phyloP scores from a whole-genome alignment of 306 rosid species.

The Canavalia gladiata region DNA sequence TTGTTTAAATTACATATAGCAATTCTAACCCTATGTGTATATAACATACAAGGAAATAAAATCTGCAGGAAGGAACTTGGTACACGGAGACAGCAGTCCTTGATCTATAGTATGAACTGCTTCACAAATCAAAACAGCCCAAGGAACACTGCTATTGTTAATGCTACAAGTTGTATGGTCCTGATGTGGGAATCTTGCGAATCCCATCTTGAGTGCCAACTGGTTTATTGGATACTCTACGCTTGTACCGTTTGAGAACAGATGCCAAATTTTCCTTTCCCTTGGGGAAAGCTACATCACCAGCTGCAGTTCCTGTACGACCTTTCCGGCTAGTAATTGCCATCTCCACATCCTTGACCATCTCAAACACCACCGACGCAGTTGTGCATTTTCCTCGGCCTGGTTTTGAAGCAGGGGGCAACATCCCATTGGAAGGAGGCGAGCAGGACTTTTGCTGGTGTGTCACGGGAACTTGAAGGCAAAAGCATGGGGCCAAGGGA shows the following conservation, averaged over 20 bases:
- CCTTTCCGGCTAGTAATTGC: slow-evolving; percentile 87
- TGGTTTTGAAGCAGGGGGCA: slow-evolving; percentile 85
- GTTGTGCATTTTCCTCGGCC: slow-evolving; percentile 88
- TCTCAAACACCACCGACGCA: slow-evolving; percentile 65
- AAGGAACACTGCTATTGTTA: slow-evolving; percentile 35
- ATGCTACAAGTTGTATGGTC: slow-evolving; percentile 59
- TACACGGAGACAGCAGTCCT: slow-evolving; percentile 52
- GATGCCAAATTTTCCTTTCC: slow-evolving; percentile 91
- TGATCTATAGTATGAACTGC: slow-evolving; percentile 53
- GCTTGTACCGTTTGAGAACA: slow-evolving; percentile 94
- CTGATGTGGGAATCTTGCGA: slow-evolving; percentile 63
- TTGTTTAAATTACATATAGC: slow-evolving; percentile 66
- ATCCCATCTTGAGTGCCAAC: slow-evolving; percentile 59
- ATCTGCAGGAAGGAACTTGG: slow-evolving; percentile 59
- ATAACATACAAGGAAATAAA: slow-evolving; percentile 66
- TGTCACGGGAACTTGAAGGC: slow-evolving; percentile 76
- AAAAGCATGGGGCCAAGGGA: slow-evolving; percentile 81
- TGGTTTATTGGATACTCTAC: slow-evolving; percentile 75
- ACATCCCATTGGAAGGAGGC: slow-evolving; percentile 76
- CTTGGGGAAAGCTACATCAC: slow-evolving; percentile 95
- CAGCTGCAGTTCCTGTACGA: slow-evolving; percentile 94
- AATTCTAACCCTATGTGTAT: slow-evolving; percentile 61
- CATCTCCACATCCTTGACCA: slow-evolving; percentile 85
- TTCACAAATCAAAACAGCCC: slow-evolving; percentile 41
- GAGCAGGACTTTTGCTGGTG: slow-evolving; percentile 76